Conservation (phyloP, 2,329 filamentous ascomycete species). For the Aspergillus felis region DNA sequence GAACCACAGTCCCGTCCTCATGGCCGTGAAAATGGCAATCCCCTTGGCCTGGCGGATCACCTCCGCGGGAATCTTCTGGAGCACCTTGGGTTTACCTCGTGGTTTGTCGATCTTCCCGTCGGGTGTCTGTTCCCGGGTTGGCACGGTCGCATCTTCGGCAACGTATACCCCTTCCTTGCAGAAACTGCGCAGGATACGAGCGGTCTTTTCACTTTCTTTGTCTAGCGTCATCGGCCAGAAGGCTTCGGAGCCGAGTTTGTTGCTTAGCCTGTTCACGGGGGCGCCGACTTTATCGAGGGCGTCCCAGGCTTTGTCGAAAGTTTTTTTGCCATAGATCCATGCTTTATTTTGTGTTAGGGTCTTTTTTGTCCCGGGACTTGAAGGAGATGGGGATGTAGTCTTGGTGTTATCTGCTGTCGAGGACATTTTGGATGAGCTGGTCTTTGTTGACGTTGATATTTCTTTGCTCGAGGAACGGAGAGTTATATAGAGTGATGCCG, state of each 20-base stretch:
- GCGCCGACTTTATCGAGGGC: constrained; percentile 64
- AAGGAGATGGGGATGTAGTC: not conserved
- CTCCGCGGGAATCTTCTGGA: constrained; percentile 78
- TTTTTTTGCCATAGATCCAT: constrained; percentile 49
- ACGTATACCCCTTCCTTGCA: constrained; percentile 72
- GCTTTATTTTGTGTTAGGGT: constrained; percentile 34
- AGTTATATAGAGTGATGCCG: not conserved
- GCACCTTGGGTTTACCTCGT: constrained; percentile 57
- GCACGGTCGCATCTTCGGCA: constrained; percentile 31
- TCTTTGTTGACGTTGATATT: not conserved
- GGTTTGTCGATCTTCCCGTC: constrained; percentile 47
- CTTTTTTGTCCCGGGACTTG: not conserved
- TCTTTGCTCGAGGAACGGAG: not conserved
- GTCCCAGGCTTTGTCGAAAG: constrained; percentile 69
- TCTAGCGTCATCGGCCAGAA: constrained; percentile 85
- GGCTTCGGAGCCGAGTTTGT: constrained; percentile 74
- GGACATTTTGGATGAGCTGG: not conserved
- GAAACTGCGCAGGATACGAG: constrained; percentile 82
- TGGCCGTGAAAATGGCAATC: constrained; percentile 87
- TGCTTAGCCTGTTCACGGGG: constrained; percentile 74
- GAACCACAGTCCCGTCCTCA: constrained; percentile 87
- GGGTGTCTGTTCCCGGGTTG: constrained; percentile 9
- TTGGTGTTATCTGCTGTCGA: not conserved
- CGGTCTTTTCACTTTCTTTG: constrained; percentile 85
- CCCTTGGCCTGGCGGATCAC: constrained; percentile 87